Evolutionary conservation across 768 basidiomycete genomes (phyloP), one percentile per base, ranked within the genome.

Genomic region (Rhodotorula kratochvilovae): DNA sequence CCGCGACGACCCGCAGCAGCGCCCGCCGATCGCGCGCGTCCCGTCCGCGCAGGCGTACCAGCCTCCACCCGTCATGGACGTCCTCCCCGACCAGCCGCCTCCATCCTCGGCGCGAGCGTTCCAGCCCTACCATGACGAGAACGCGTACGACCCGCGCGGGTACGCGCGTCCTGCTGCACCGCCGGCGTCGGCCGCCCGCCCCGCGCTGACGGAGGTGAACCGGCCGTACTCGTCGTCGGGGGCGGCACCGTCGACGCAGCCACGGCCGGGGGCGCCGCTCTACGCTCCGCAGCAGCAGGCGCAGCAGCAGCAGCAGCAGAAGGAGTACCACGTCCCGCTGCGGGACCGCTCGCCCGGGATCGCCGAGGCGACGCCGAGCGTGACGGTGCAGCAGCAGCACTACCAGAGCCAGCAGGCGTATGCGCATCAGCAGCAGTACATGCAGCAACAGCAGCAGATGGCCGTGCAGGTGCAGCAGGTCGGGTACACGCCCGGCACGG

Each of bases 341-440:
- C 66, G 70, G 3, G 70, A 74, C 33, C 66, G 63, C 3, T 74
- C 73, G 42, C 73, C 73, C 2, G 68, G 73, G 8, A 27, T 74
- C 31, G 69, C 70, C 25, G 70, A 71, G 50, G 69, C 67, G 31
- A 74, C 73, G 31, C 73, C 73, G 48, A 66, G 63, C 59, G 46
- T 66, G 19, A 74, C 73, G 48, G 69, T 65, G 17, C 66, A 71
- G 46, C 73, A 71, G 63, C 54, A 57, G 31, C 67, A 71, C 50
- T 71, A 68, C n/a, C 56, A 61, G 43, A 62, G 63, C 27, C 65
- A 63, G 42, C 59, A 68, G 48, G 36, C 51, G 11, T 36, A 65
- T 29, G 59, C 61, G 19, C 73, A 70, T 31, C 69, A 68, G 43
- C 66, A 53, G 36, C 65, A 61, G 33, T 66, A 70, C 33, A 2